A percentile compares a stretch with the other conserved stretches of the same genome.
phyloP scores from a whole-genome alignment of 1,284 basidiomycete genomes.

The Apiotrichum akiyoshidainum region DNA sequence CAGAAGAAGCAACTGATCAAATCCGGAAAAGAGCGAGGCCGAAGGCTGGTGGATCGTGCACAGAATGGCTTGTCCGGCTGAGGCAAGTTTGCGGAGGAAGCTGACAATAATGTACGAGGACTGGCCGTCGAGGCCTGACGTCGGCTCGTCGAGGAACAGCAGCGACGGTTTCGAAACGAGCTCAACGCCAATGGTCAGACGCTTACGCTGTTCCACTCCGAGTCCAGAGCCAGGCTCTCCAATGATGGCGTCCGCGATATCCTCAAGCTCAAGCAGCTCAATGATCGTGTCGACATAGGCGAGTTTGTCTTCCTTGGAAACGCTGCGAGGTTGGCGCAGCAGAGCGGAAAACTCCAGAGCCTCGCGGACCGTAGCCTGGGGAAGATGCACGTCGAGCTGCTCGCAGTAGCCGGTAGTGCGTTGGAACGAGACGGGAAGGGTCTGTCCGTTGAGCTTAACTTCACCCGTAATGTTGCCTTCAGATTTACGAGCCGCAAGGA shows the following conservation, averaged over 20 bases:
- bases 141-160: conserved; percentile 53
- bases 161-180: conserved; percentile 41
- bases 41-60: conserved; percentile 59
- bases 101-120: conserved; percentile 60
- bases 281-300: conserved; percentile 56
- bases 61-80: conserved; percentile 51
- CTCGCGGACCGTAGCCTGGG: conserved; percentile 62
- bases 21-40: conserved; percentile 62
- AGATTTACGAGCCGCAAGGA: conserved; percentile 49
- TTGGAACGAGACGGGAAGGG: conserved; percentile 53
- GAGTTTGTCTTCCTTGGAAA: conserved; percentile 58
- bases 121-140: conserved; percentile 58
- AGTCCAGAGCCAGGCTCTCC: conserved; percentile 52
- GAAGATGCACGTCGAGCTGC: conserved; percentile 40
- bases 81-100: conserved; percentile 56
- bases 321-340: conserved; percentile 68
- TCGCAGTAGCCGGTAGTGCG: conserved; percentile 53
- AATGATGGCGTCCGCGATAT: conserved; percentile 54
- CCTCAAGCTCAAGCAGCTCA: conserved; percentile 53
- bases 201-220: conserved; percentile 48
- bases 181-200: conserved; percentile 56
- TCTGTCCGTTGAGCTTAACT: conserved; percentile 53
- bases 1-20: conserved; percentile 64
- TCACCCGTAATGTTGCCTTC: conserved; percentile 47
- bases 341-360: conserved; percentile 76